phyloP scores from a whole-genome alignment of 768 basidiomycete species.

The Russula sp. region DNA sequence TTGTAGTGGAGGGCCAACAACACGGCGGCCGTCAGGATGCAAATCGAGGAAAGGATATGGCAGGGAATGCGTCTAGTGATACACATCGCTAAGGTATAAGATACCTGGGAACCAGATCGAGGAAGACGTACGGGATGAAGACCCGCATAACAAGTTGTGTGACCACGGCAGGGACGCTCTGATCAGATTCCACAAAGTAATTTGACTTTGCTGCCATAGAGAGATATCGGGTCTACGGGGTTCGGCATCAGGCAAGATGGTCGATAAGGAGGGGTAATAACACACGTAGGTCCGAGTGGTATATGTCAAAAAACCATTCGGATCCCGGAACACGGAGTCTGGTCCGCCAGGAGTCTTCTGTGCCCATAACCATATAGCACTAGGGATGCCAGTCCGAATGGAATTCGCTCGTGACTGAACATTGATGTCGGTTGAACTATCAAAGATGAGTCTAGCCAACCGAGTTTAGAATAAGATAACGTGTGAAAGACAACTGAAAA shows the following conservation, averaged over 20 bases:
- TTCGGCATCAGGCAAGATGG: background rate
- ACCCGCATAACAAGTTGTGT: conserved; percentile 43
- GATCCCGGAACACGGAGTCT: conserved; percentile 41
- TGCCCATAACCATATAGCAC: conserved; percentile 55
- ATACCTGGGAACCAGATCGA: background rate
- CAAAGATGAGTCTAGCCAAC: conserved; percentile 20
- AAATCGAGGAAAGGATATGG: conserved; percentile 43
- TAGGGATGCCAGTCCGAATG: conserved; percentile 46
- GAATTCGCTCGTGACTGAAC: conserved; percentile 47
- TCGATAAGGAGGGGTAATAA: background rate
- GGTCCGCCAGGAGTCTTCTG: conserved; percentile 37
- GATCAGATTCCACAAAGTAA: conserved; percentile 47
- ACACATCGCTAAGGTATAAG: background rate
- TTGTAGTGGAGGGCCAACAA: conserved; percentile 44
- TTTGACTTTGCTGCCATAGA: conserved; percentile 48
- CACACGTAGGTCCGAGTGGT: conserved; percentile 47
- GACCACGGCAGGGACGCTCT: conserved; percentile 36
- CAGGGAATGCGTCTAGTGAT: conserved; percentile 29
- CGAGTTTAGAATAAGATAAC: background rate
- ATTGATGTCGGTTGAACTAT: conserved; percentile 35
- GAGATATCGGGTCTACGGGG: conserved; percentile 49
- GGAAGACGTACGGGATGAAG: conserved; percentile 48
- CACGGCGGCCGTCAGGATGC: conserved; percentile 43
- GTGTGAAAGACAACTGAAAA: background rate
- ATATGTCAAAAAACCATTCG: conserved; percentile 47